Conservation (phyloP, 805 yeast species). For the Ogataea pini region DNA sequence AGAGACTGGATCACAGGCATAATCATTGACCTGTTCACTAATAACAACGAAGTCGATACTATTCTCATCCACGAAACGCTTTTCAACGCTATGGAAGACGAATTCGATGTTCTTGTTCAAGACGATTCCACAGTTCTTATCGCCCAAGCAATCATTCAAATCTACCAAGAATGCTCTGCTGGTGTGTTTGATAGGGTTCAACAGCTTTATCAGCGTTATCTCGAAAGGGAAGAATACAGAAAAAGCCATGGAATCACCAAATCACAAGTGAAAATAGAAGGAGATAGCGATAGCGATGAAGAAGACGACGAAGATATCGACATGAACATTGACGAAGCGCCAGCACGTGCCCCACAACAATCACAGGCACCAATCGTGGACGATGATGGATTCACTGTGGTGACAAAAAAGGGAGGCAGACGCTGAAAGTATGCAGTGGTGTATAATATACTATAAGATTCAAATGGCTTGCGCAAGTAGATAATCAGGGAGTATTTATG, state of each 20-base stretch:
- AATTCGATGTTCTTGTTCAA: conserved; percentile 85
- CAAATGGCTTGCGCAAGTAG: not conserved
- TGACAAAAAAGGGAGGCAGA: conserved; percentile 66
- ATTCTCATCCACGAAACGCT: conserved; percentile 82
- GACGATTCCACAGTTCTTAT: conserved; percentile 82
- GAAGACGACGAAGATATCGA: conserved; percentile 40
- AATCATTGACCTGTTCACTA: conserved; percentile 72
- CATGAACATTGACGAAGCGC: conserved; percentile 32
- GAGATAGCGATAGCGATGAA: conserved; percentile 47
- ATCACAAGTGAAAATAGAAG: conserved; percentile 46
- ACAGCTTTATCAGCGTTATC: conserved; percentile 58
- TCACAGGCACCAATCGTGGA: conserved; percentile 68
- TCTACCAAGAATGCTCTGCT: conserved; percentile 63
- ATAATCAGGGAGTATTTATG: not conserved
- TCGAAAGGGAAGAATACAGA: conserved; percentile 48
- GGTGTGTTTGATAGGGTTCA: conserved; percentile 59
- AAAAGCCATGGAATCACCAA: conserved; percentile 28
- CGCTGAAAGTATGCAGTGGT: conserved; percentile 29
- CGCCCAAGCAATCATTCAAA: conserved; percentile 62
- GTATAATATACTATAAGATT: not conserved
- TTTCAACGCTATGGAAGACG: conserved; percentile 90
- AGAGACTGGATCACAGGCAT: conserved; percentile 93
- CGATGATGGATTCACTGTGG: conserved; percentile 93
- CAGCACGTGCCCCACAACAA: conserved; percentile 26
- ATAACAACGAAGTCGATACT: conserved; percentile 66